phyloP scores from a whole-genome alignment of 2,329 filamentous ascomycete species.

The Trichophyton benhamiae region DNA sequence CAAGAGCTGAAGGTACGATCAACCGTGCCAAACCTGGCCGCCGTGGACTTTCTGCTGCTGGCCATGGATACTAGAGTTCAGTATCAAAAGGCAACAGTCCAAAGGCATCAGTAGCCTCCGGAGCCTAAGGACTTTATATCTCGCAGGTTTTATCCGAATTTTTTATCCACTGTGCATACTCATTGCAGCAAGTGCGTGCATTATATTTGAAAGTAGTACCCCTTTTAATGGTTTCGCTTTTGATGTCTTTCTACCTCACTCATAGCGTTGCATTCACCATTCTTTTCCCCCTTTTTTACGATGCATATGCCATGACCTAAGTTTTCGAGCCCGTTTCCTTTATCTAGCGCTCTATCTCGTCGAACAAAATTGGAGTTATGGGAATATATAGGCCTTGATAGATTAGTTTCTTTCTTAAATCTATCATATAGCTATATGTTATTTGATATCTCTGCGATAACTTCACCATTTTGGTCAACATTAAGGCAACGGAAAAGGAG shows the following conservation, averaged over 20 bases:
- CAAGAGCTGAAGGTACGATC: constrained; percentile 22
- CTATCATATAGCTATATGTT: not conserved
- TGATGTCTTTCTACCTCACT: not conserved
- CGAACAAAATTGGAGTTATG: not conserved
- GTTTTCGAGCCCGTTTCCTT: not conserved
- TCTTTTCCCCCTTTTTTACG: not conserved
- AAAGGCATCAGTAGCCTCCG: not conserved
- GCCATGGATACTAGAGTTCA: constrained; percentile 8
- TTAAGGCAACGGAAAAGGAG: no score
- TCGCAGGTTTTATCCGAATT: no score
- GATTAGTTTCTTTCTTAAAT: not conserved
- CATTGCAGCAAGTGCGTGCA: not conserved
- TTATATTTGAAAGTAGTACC: not conserved
- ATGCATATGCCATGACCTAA: not conserved
- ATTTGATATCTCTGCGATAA: not conserved
- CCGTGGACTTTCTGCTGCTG: constrained; percentile 19
- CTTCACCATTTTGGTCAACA: not conserved
- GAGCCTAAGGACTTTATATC: no score
- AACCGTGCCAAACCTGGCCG: constrained; percentile 10
- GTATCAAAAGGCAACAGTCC: not conserved
- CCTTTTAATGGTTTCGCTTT: not conserved
- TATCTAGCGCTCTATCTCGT: not conserved
- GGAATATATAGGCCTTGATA: not conserved
- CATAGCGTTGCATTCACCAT: not conserved
- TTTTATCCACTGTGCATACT: no score